Conservation (phyloP, 192 early-diverging fungal genomes). For the Backusella circina region DNA sequence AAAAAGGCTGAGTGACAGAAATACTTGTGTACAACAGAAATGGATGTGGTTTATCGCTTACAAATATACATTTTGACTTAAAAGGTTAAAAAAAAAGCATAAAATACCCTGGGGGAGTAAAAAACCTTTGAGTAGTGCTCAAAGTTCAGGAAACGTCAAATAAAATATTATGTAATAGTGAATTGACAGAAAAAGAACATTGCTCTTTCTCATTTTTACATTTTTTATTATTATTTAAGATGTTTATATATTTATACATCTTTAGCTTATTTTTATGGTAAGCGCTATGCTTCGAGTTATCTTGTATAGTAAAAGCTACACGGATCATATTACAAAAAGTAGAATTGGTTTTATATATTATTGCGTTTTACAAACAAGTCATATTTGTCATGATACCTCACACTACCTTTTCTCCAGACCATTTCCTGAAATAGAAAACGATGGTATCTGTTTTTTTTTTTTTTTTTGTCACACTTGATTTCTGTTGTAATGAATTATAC, state of each 20-base stretch:
- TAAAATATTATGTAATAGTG: background rate
- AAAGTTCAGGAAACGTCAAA: background rate
- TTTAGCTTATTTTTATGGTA: too few species aligned
- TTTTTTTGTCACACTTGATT: background rate
- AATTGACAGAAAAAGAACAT: background rate
- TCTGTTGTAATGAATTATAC: background rate
- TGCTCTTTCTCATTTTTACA: background rate
- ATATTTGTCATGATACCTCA: background rate
- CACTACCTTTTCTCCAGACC: background rate
- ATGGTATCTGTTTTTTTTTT: background rate
- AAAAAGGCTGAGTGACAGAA: too few species aligned
- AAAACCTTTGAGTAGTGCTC: background rate
- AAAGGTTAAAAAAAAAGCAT: background rate
- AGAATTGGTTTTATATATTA: too few species aligned
- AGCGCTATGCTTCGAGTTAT: too few species aligned
- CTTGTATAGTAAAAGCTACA: background rate
- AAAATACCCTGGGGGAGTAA: background rate
- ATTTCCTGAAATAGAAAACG: background rate
- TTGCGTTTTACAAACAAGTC: too few species aligned
- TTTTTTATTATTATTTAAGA: too few species aligned
- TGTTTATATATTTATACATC: too few species aligned
- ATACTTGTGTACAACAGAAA: too few species aligned
- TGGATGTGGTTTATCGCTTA: background rate
- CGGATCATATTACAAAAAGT: background rate
- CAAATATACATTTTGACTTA: background rate